Percentiles rank a stretch among this genome's conserved stretches.
phyloP scores from a whole-genome alignment of 345 rosid genomes.

The Heritiera littoralis region DNA sequence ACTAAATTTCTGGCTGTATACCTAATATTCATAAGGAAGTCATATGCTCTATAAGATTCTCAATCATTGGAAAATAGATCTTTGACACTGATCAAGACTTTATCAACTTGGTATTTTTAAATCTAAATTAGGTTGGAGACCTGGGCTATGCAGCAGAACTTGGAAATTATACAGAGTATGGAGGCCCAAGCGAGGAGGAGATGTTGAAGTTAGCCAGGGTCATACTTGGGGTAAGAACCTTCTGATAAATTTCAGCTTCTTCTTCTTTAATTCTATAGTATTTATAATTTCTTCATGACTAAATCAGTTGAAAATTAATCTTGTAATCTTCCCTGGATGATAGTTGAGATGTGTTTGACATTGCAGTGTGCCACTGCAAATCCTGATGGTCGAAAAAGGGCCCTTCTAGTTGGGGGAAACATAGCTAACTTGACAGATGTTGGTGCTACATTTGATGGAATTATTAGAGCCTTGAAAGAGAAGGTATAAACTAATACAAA shows the following conservation, averaged over 20 bases:
- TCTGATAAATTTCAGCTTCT: not conserved
- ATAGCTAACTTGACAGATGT: conserved; percentile 93
- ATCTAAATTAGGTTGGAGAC: conserved; percentile 72
- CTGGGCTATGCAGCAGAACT: conserved; percentile 92
- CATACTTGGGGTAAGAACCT: conserved; percentile 66
- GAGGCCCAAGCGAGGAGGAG: conserved; percentile 93
- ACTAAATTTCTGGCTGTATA: no score
- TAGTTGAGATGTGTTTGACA: not conserved
- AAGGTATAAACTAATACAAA: conserved; percentile 47
- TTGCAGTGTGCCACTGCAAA: conserved; percentile 81
- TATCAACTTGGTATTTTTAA: not conserved
- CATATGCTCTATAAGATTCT: not conserved
- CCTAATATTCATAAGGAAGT: no score
- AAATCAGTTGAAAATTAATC: not conserved
- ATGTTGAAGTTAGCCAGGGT: conserved; percentile 92
- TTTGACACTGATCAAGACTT: not conserved
- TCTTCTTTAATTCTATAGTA: not conserved
- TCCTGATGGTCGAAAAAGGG: conserved; percentile 86
- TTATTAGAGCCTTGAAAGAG: conserved; percentile 78
- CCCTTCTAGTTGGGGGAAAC: conserved; percentile 86
- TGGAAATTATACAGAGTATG: conserved; percentile 83
- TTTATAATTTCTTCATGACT: not conserved
- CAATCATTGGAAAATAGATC: not conserved
- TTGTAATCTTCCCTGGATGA: not conserved
- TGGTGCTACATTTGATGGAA: conserved; percentile 87